Conservation (phyloP, 2,329 filamentous ascomycete genomes). For the Didymosphaeria variabile region DNA sequence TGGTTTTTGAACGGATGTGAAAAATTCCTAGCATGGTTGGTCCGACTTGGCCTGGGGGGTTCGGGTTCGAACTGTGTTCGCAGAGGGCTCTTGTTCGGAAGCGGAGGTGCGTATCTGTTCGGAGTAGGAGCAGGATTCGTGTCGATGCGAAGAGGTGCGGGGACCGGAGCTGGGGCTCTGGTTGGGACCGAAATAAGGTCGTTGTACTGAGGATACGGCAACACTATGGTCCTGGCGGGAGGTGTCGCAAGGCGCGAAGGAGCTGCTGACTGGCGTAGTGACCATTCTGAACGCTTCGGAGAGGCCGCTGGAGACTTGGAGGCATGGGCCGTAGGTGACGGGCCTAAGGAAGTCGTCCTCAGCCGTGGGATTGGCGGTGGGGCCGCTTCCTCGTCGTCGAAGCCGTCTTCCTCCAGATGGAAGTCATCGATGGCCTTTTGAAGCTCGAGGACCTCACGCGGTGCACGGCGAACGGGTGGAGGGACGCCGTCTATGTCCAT, state of each 20-base stretch:
- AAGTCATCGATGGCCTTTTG: slow-evolving; percentile 25
- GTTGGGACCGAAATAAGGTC: neutral
- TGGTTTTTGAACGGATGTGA: slow-evolving; percentile 29
- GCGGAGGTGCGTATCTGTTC: slow-evolving; percentile 6
- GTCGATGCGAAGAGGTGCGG: neutral
- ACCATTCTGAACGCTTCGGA: neutral
- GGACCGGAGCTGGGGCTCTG: neutral
- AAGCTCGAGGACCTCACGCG: slow-evolving; percentile 21
- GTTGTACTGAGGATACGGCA: neutral
- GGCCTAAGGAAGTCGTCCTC: slow-evolving; percentile 1
- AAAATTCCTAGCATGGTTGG: slow-evolving; percentile 23
- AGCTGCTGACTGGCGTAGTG: neutral
- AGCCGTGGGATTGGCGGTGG: slow-evolving; percentile 17
- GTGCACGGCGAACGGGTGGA: slow-evolving; percentile 25
- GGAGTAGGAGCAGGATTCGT: slow-evolving; percentile 2
- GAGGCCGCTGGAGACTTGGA: slow-evolving; percentile 3
- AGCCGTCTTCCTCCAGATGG: slow-evolving; percentile 20
- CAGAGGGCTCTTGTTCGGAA: slow-evolving; percentile 31
- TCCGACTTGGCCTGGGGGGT: slow-evolving; percentile 12
- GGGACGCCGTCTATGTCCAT: slow-evolving; percentile 25
- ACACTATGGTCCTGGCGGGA: neutral
- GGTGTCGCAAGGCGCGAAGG: neutral
- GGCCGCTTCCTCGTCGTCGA: slow-evolving; percentile 28
- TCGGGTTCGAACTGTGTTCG: slow-evolving; percentile 27
- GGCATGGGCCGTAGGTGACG: neutral